Evolutionary conservation across 768 basidiomycete genomes (phyloP), one percentile per base, ranked within the genome.

Genomic region (Russula compacta): DNA sequence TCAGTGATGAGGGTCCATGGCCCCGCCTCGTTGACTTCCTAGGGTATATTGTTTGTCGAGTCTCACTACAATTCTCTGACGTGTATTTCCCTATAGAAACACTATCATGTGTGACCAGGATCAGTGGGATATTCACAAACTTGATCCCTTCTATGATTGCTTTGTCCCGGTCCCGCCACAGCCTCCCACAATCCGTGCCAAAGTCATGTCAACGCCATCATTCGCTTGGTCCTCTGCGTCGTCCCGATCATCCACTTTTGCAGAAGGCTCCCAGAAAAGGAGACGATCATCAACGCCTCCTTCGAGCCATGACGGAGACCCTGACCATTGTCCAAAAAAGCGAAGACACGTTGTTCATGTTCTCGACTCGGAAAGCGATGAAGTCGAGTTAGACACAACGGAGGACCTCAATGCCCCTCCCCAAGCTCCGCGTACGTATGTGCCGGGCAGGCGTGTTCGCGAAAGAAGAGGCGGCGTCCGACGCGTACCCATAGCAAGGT

Each of bases 111-210:
- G 80, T 68, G 79, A 81, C 19, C 86, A 86, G 69, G 87, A 91
- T 39, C 88, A 90, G 70, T 92, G 89, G 89, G 89, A 92, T 63
- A 83, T 91, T 33, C 85, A 90, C 73, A 91, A 90, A 69, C 78
- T 92, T 8, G 89, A 92, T 68, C 83, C 85, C 3, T 71, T 72
- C n/a, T 91, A 91, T 65, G 79, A 81, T 24, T 92, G 89, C 68
- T 71, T 74, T 59, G 82, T 89, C 9, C 78, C 64, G 7, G 51
- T 60, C 3, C 59, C 59, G 0, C 72, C 72, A 1, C 56, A 60
- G n/a, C 64, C 66, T 10, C 63, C 72, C 17, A 67, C 65, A 14
- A 73, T 76, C 11, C 60, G 62, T 63, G 17, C 72, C 66, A 43
- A 66, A 56, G 43, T 59, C 46, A 11, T 4, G 33, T 48, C 63